phyloP scores from a whole-genome alignment of 805 yeast genomes.

The Monosporozyma aerobia region DNA sequence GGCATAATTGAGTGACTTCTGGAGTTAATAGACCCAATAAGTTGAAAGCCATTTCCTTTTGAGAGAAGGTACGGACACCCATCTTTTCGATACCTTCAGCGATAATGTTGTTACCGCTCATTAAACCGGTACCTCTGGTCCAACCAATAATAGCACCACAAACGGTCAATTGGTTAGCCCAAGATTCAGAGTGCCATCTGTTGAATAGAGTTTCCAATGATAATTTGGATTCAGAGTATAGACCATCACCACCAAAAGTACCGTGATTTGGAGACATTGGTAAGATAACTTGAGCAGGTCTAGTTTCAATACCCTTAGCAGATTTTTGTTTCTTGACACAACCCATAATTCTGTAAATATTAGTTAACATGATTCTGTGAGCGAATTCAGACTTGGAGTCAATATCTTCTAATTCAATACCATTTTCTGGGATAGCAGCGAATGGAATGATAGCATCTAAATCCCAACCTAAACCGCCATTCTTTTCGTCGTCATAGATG shows the following conservation, averaged over 20 bases:
- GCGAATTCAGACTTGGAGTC: conserved; percentile 96
- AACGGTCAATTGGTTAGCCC: conserved; percentile 88
- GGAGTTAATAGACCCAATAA: conserved; percentile 89
- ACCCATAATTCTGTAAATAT: conserved; percentile 87
- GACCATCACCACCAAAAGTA: conserved; percentile 96
- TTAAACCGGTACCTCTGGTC: conserved; percentile 99
- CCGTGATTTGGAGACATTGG: conserved; percentile 99
- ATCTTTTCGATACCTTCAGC: conserved; percentile 94
- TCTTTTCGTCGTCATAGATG: conserved; percentile 74
- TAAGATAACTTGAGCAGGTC: conserved; percentile 96
- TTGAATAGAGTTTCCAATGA: conserved; percentile 93
- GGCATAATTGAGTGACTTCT: conserved; percentile 74
- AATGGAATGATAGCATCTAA: conserved; percentile 93
- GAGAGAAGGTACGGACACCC: conserved; percentile 97
- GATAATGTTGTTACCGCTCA: conserved; percentile 93
- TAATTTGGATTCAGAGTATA: conserved; percentile 94
- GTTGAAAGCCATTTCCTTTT: conserved; percentile 99
- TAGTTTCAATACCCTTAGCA: conserved; percentile 69
- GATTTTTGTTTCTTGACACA: conserved; percentile 77
- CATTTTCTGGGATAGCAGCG: conserved; percentile 98
- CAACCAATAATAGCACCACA: conserved; percentile 99
- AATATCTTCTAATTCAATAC: conserved; percentile 85
- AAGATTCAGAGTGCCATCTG: conserved; percentile 97
- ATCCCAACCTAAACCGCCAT: conserved; percentile 96
- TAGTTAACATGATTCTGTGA: conserved; percentile 96